Conservation (phyloP, 2,329 filamentous ascomycete species). For the Sarocladiaceae sp. region DNA sequence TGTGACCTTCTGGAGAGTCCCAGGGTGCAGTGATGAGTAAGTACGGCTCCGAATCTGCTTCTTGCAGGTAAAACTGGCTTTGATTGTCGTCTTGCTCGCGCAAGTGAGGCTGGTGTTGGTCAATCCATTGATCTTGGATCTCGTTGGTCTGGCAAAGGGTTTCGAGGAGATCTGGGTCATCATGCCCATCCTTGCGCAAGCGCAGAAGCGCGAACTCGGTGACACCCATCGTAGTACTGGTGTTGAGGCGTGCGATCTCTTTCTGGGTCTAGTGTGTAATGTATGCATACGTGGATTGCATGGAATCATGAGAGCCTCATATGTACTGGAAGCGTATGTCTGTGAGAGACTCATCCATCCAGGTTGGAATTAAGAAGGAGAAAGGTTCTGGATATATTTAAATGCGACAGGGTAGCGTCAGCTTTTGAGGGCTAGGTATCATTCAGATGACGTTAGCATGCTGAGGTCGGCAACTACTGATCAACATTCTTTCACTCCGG, state of each 20-base stretch:
- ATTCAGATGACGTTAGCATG: no score
- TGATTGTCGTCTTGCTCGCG: constrained; percentile 25
- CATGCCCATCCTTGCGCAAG: constrained; percentile 19
- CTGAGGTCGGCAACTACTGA: no score
- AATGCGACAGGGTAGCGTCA: no score
- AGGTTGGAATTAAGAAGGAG: no score
- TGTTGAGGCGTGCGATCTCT: constrained; percentile 5
- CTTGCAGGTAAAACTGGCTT: constrained; percentile 27
- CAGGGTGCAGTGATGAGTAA: constrained; percentile 40
- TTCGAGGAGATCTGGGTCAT: constrained; percentile 26
- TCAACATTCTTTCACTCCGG: no score
- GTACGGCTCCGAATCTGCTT: constrained; percentile 26
- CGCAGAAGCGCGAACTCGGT: constrained; percentile 33
- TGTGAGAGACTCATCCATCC: no score
- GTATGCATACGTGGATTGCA: no score
- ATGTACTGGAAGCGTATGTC: no score
- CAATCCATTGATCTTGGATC: constrained; percentile 34
- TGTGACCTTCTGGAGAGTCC: constrained; percentile 34
- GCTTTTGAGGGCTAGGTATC: no score
- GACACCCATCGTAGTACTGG: constrained; percentile 27
- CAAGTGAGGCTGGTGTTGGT: constrained; percentile 27
- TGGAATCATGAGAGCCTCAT: no score
- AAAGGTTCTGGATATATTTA: no score
- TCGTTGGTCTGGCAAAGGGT: constrained; percentile 24
- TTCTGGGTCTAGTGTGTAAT: no score